phyloP scores from a whole-genome alignment of 139 green algal genomes.

The Volvox reticuliferus region DNA sequence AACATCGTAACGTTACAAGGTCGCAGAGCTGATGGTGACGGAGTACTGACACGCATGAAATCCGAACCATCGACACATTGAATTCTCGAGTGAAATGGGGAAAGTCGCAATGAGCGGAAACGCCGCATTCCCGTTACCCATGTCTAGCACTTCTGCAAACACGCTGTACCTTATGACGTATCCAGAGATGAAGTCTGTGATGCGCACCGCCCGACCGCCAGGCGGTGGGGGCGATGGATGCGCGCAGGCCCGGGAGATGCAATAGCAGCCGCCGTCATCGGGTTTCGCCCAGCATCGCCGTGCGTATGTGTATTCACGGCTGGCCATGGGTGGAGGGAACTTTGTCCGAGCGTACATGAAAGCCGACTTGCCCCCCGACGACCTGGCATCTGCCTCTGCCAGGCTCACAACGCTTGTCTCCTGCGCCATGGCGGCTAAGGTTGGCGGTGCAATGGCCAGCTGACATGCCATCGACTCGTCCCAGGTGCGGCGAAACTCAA shows the following conservation, averaged over 20 bases:
- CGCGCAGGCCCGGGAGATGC: conserved; percentile 37
- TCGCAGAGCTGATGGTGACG: no score
- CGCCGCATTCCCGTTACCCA: not conserved
- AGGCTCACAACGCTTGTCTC: conserved; percentile 36
- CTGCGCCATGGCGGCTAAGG: not conserved
- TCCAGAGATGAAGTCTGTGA: conserved; percentile 70
- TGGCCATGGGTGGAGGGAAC: conserved; percentile 79
- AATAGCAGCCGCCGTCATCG: conserved; percentile 41
- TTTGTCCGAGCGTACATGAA: conserved; percentile 69
- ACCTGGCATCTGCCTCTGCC: conserved; percentile 3
- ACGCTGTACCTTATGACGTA: conserved; percentile 62
- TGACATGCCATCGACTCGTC: conserved; percentile 57
- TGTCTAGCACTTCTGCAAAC: not conserved
- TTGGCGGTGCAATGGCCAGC: conserved; percentile 21
- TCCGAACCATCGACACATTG: no score
- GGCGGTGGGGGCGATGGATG: conserved; percentile 49
- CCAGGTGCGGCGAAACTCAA: conserved; percentile 60
- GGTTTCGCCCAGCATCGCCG: conserved; percentile 75
- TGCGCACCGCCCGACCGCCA: conserved; percentile 54
- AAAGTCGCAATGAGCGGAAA: no score
- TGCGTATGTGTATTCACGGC: conserved; percentile 76
- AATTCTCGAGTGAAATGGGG: no score
- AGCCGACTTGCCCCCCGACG: conserved; percentile 39
- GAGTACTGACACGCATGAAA: no score
- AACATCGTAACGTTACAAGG: no score